These are phyloP conservation scores for Harringtonia aguacate DNA, from an alignment of 2,329 filamentous ascomycete species.

Conservation along the genomic window DNA sequence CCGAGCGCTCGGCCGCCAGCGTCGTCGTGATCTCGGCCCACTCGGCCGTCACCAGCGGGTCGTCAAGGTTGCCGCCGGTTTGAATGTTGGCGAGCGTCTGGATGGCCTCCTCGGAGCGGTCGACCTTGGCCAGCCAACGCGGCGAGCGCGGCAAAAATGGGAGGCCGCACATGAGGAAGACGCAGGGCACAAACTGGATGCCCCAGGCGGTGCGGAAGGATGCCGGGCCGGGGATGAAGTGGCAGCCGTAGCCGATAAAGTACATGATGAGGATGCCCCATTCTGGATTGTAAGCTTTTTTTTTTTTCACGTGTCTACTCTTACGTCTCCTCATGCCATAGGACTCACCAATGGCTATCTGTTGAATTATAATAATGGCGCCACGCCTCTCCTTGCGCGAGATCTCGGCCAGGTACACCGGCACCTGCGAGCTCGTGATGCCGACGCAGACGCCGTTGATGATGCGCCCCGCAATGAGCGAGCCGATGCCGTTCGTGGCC, in stretches of 20 bases:
- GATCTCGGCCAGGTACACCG: constrained; percentile 58
- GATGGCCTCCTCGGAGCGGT: constrained; percentile 33
- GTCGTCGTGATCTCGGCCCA: constrained; percentile 49
- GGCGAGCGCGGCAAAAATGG: constrained; percentile 36
- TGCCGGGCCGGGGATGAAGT: constrained; percentile 23
- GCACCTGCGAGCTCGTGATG: constrained; percentile 56
- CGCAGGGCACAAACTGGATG: constrained; percentile 32
- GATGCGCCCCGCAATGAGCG: constrained; percentile 43
- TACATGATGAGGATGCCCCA: constrained; percentile 62
- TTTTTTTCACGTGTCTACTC: too few relatives aligned
- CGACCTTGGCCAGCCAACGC: constrained; percentile 38
- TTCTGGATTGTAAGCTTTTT: constrained; percentile 17
- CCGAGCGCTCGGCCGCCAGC: neutral
- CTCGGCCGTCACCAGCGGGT: constrained; percentile 56
- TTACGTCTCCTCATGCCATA: too few relatives aligned
- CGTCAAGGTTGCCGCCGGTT: constrained; percentile 51
- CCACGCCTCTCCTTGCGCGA: constrained; percentile 47
- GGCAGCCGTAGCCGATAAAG: constrained; percentile 42
- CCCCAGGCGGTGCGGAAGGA: constrained; percentile 41
- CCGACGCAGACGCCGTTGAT: constrained; percentile 57
- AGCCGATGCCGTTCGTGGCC: constrained; percentile 44
- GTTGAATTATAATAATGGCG: constrained; percentile 59
- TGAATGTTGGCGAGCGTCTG: constrained; percentile 45
- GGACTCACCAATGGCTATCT: constrained; percentile 57
- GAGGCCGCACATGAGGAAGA: constrained; percentile 29